Evolutionary conservation across 345 rosid species (phyloP).

Genomic region (Psidium friedrichsthalianum): DNA sequence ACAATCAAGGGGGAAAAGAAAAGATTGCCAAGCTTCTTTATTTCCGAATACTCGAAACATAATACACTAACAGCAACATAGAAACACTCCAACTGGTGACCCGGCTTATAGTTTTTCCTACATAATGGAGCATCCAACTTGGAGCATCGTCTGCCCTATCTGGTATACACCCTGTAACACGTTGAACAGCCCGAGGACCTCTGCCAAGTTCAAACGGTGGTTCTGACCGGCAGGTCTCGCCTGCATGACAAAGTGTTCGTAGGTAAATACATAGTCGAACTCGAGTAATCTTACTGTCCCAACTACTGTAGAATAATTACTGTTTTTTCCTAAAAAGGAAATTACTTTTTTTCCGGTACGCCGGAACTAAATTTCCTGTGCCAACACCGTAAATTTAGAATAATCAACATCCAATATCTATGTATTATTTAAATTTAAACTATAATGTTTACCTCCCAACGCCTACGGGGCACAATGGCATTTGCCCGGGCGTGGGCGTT

Average conservation of each 20-base stretch:
- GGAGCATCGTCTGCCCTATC: neutral
- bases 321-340: no score
- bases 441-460: no score
- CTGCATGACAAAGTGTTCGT: neutral
- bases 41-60: neutral
- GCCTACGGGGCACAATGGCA: no score
- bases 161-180: fast-evolving
- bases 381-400: no score
- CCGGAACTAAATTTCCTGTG: no score
- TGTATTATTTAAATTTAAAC: no score
- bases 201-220: no score
- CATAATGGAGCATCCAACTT: neutral
- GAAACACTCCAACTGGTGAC: neutral
- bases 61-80: neutral
- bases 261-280: neutral
- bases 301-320: neutral
- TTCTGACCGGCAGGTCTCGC: neutral
- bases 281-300: neutral
- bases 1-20: neutral
- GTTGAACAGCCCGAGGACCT: neutral
- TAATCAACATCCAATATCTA: no score
- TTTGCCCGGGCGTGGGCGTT: no score
- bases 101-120: neutral
- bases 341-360: no score
- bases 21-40: neutral